Evolutionary conservation across 306 rosid species (phyloP).

Genomic region (Sechiopsis laciniata): DNA sequence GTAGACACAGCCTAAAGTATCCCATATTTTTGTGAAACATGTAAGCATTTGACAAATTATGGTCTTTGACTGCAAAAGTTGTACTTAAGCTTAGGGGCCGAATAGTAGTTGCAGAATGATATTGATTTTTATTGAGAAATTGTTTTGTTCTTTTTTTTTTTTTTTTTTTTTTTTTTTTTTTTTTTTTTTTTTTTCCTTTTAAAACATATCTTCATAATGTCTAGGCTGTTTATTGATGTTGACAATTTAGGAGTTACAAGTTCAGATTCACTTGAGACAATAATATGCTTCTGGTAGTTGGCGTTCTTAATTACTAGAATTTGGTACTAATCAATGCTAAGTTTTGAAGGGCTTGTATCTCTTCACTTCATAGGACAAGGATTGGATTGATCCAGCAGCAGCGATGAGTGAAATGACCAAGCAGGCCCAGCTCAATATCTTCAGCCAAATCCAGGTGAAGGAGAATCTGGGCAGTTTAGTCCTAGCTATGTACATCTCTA

Average conservation of each 20-base stretch:
- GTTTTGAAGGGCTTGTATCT: constrained; percentile 63
- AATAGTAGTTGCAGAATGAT: constrained; percentile 7
- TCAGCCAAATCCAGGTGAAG: constrained; percentile 85
- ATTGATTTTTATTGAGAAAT: background rate
- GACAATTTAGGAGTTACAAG: constrained; percentile 1
- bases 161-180: constrained; percentile 15
- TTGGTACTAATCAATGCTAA: constrained; percentile 33
- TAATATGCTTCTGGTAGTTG: background rate
- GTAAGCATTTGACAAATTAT: too few species aligned
- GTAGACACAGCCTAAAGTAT: too few species aligned
- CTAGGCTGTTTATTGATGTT: constrained; percentile 1
- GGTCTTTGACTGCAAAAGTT: background rate
- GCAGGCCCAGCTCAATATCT: constrained; percentile 76
- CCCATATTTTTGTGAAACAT: too few species aligned
- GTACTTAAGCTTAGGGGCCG: background rate
- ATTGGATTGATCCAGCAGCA: constrained; percentile 86
- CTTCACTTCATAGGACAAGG: constrained; percentile 62
- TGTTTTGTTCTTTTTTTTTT: constrained; percentile 19
- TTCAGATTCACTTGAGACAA: background rate
- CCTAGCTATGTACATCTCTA: constrained; percentile 87
- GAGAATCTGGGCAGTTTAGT: constrained; percentile 54
- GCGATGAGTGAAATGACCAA: constrained; percentile 65
- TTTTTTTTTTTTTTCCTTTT: constrained; percentile 22
- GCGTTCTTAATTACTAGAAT: background rate
- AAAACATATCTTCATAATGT: background rate